Base-by-base conservation (phyloP, 768 basidiomycete species). In the Neoboletus brunneissimus region DNA sequence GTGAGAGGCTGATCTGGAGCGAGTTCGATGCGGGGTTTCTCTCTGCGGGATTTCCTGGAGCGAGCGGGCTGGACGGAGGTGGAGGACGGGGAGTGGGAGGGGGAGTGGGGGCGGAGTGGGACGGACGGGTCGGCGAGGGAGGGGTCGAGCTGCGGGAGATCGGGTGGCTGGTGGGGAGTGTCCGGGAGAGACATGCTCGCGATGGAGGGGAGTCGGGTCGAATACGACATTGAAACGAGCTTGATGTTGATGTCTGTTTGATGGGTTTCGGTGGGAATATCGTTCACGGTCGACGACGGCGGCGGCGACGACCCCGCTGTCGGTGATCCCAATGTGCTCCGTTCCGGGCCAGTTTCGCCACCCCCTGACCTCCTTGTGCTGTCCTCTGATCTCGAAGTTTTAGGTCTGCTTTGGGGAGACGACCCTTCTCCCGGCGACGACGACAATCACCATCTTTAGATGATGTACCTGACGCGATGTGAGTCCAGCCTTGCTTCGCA, bases 1-100 rank as follows among this genome's bases (percentile, higher is more conserved):
- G 89, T 91, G 43, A 87, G 83, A 3, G 89, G 89, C 63, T 91
- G 89, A 65, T 87, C 86, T 4, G 86, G 78, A 2, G 88, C 85
- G 34, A 91, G 81, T 45, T 83, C 84, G 48, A 91, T 86, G 42
- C 70, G 82, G 29, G 80, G 78, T 60, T 85, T 83, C 64, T 80
- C 78, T 47, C 81, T 79, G 43, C 82, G 77, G 16, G 74, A 23
- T 57, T 82, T 86, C 23, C 62, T 70, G 54, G 47, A 3, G 16
- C 55, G 53, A 2, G 43, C 42, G 37, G 56, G 11, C 45, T 40
- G 34, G 34, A 18, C 16, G 35, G 15, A 48, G 10, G 48, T 2
- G 5, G 48, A 35, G 16, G 34, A 32, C 1, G 29, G 32, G 5
- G 67, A 50, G 10, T 38, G 44, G 29, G 35, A 18, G 29, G 50